Conservation (phyloP, 1,284 basidiomycete species). For the Entoloma clypeatum region DNA sequence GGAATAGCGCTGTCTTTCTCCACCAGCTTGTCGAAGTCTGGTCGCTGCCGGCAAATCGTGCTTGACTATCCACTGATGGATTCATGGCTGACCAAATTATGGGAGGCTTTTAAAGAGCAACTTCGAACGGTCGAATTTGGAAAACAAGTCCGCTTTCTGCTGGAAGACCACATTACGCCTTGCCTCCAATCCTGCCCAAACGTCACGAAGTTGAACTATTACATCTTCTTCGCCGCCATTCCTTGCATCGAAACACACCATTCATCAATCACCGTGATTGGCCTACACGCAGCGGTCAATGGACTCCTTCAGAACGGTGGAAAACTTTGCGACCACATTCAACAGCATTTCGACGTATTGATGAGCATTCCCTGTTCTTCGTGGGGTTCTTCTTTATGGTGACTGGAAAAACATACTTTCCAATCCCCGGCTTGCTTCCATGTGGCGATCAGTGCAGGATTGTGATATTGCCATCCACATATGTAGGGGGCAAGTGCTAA, state of each 20-base stretch:
- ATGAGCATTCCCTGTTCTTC: constrained; percentile 38
- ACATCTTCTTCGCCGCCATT: constrained; percentile 47
- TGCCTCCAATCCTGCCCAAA: constrained; percentile 45
- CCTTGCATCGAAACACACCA: constrained; percentile 30
- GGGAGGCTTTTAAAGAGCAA: constrained; percentile 48
- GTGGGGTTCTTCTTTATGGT: constrained; percentile 43
- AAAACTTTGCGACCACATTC: constrained; percentile 40
- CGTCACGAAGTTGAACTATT: constrained; percentile 53
- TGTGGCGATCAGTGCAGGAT: constrained; percentile 16
- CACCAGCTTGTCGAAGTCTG: constrained; percentile 44
- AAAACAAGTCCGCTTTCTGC: constrained; percentile 46
- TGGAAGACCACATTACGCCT: constrained; percentile 41
- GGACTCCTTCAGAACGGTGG: constrained; percentile 32
- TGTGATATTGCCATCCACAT: constrained; percentile 11
- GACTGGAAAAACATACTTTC: constrained; percentile 40
- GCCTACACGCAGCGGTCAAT: constrained; percentile 48
- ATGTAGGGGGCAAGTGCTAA: neutral
- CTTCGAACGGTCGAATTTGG: constrained; percentile 57
- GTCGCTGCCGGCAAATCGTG: constrained; percentile 49
- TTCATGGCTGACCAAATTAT: constrained; percentile 38
- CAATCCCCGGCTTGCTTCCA: constrained; percentile 31
- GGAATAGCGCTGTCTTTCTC: constrained; percentile 47
- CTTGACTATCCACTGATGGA: constrained; percentile 40
- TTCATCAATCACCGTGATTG: constrained; percentile 38
- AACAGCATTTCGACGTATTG: constrained; percentile 44